Evolutionary conservation across 495 filamentous ascomycete species (phyloP).

Genomic region (Poronia punctata): DNA sequence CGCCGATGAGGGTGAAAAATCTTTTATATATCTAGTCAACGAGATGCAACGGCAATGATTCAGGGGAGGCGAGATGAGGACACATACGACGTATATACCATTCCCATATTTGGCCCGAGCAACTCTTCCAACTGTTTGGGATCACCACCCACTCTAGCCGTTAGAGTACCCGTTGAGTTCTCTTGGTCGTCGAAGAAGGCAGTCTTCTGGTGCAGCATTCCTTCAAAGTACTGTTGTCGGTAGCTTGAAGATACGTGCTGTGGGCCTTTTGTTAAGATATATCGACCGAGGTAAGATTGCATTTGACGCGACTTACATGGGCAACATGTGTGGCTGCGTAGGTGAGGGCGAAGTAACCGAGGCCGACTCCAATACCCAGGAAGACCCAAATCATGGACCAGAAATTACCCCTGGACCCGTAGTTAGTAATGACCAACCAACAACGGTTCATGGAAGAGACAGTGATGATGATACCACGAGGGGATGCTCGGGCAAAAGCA

Average conservation of each 20-base stretch:
- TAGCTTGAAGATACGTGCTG: slow-evolving; percentile 41
- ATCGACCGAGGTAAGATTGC: background rate
- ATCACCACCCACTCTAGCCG: slow-evolving; percentile 49
- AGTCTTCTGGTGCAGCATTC: slow-evolving; percentile 49
- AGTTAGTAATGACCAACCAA: background rate
- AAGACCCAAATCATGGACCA: slow-evolving; percentile 45
- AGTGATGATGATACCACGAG: background rate
- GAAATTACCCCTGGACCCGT: slow-evolving; percentile 23
- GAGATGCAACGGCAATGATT: background rate
- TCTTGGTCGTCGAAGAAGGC: slow-evolving; percentile 57
- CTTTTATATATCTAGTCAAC: slow-evolving; percentile 8
- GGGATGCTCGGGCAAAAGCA: slow-evolving; percentile 6
- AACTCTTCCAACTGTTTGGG: slow-evolving; percentile 59
- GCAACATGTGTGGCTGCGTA: slow-evolving; percentile 30
- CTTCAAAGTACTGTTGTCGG: slow-evolving; percentile 53
- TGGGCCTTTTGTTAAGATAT: slow-evolving; percentile 17
- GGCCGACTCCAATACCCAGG: slow-evolving; percentile 33
- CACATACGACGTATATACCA: slow-evolving; percentile 39
- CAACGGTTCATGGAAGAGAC: background rate
- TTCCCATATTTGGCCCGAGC: slow-evolving; percentile 48
- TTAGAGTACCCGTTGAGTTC: slow-evolving; percentile 57
- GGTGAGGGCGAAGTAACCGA: slow-evolving; percentile 32
- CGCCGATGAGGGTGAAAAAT: slow-evolving; percentile 42
- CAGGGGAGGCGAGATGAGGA: background rate
- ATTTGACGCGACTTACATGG: slow-evolving; percentile 15